Evolutionary conservation across 768 basidiomycete genomes (phyloP).

Genomic region (Trametes coccinea): DNA sequence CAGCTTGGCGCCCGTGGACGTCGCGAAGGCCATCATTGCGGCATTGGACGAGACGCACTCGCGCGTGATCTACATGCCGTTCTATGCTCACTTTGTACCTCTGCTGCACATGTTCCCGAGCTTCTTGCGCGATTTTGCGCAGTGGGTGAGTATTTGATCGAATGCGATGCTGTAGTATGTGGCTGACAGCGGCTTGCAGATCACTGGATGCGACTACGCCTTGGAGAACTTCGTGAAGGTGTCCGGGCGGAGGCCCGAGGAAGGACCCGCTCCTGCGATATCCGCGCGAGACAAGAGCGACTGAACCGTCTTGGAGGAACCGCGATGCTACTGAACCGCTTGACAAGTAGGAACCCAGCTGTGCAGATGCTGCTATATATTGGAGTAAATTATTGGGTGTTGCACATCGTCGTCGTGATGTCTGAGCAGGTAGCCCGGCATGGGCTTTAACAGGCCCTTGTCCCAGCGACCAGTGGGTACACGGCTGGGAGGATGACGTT

Average conservation of each 20-base stretch:
- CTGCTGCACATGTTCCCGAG: conserved; percentile 62
- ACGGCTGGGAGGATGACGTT: not conserved
- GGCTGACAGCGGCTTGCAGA: conserved; percentile 37
- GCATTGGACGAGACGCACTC: conserved; percentile 83
- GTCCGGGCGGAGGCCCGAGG: conserved; percentile 58
- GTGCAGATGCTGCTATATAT: not conserved
- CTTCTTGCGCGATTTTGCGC: conserved; percentile 69
- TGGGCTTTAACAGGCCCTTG: too few relatives aligned
- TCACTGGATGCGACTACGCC: conserved; percentile 66
- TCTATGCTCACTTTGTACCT: conserved; percentile 64
- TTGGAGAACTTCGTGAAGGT: conserved; percentile 72
- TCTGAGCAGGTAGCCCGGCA: too few relatives aligned
- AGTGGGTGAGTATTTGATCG: conserved; percentile 55
- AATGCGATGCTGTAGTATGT: conserved; percentile 15
- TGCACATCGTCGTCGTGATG: too few relatives aligned
- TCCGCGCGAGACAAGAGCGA: conserved; percentile 10
- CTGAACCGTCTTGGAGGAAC: not conserved
- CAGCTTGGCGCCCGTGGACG: conserved; percentile 64
- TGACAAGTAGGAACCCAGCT: too few relatives aligned
- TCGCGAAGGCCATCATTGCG: conserved; percentile 81
- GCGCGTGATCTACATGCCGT: conserved; percentile 67
- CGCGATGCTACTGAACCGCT: too few relatives aligned
- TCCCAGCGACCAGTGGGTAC: too few relatives aligned
- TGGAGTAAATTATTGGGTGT: conserved; percentile 14
- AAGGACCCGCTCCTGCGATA: conserved; percentile 36